Conservation (phyloP, 2,329 filamentous ascomycete genomes). For the Exserohilum rostratum region DNA sequence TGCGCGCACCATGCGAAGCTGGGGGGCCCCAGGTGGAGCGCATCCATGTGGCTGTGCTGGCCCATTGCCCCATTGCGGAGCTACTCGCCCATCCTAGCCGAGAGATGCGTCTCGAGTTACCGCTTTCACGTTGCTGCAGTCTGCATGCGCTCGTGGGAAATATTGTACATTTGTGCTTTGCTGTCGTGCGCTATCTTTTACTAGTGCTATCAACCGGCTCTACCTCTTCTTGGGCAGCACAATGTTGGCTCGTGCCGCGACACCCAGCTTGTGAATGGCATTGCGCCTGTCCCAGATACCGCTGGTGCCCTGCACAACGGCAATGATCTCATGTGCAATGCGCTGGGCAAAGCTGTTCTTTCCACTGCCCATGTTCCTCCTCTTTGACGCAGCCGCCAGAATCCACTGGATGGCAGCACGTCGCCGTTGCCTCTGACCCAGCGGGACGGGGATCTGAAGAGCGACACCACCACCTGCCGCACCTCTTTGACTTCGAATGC, state of each 20-base stretch:
- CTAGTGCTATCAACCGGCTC: neutral
- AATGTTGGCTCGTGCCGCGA: constrained; percentile 77
- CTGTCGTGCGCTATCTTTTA: neutral
- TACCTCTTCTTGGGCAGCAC: constrained; percentile 43
- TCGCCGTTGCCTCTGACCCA: constrained; percentile 75
- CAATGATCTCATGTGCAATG: constrained; percentile 84
- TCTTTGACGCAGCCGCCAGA: constrained; percentile 79
- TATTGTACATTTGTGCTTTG: constrained; percentile 7
- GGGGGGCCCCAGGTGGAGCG: neutral
- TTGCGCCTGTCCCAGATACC: constrained; percentile 82
- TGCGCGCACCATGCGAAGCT: neutral
- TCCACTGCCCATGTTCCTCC: constrained; percentile 73
- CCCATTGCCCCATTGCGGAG: constrained; percentile 16
- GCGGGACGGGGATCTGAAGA: constrained; percentile 80
- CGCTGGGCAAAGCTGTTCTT: constrained; percentile 74
- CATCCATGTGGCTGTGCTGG: constrained; percentile 25
- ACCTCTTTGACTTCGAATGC: constrained; percentile 76
- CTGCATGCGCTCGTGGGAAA: neutral
- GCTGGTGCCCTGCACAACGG: constrained; percentile 85
- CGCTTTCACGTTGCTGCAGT: constrained; percentile 1
- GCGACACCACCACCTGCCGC: constrained; percentile 84
- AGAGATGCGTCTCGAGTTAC: neutral
- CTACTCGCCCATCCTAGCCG: constrained; percentile 6
- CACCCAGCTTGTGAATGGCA: constrained; percentile 79
- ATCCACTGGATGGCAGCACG: constrained; percentile 88